Percentiles rank a stretch among this genome's conserved stretches.
Conservation (phyloP, 2,329 filamentous ascomycete genomes). For the Emergomyces africanus region DNA sequence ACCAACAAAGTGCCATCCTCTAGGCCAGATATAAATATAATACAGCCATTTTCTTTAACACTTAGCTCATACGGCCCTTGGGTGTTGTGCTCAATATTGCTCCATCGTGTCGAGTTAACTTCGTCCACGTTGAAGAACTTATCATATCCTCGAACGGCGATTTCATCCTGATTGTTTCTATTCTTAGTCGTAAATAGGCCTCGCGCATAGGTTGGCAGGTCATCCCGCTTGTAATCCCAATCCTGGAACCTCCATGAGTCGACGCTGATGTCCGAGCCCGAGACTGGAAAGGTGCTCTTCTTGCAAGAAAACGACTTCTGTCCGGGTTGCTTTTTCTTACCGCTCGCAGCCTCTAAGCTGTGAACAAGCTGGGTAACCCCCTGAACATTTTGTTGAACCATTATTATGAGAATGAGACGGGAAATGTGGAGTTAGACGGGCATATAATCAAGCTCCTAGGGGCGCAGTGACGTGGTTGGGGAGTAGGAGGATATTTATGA, state of each 20-base stretch:
- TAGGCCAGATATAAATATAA: conserved; percentile 89
- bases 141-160: conserved; percentile 83
- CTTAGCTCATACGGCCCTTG: conserved; percentile 86
- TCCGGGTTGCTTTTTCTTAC: conserved; percentile 36
- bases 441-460: neutral
- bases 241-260: conserved; percentile 91
- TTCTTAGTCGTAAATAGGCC: conserved; percentile 81
- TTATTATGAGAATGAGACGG: conserved; percentile 20
- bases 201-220: conserved; percentile 82
- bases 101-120: conserved; percentile 70
- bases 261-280: conserved; percentile 53
- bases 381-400: conserved; percentile 56
- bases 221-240: conserved; percentile 83
- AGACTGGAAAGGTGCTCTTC: conserved; percentile 64
- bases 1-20: conserved; percentile 82
- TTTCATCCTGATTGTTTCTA: conserved; percentile 54
- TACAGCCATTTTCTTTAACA: conserved; percentile 98
- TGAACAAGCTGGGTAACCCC: conserved; percentile 54
- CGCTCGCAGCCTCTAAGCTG: conserved; percentile 45
- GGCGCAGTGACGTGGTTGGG: too few species aligned
- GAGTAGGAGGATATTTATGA: neutral
- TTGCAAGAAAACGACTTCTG: conserved; percentile 58
- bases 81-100: conserved; percentile 61
- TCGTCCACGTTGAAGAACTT: conserved; percentile 97
- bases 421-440: neutral